A percentile compares a stretch with the other conserved stretches of the same genome.
Conservation (phyloP, 768 basidiomycete species). For the Phaeolepiota aurea region DNA sequence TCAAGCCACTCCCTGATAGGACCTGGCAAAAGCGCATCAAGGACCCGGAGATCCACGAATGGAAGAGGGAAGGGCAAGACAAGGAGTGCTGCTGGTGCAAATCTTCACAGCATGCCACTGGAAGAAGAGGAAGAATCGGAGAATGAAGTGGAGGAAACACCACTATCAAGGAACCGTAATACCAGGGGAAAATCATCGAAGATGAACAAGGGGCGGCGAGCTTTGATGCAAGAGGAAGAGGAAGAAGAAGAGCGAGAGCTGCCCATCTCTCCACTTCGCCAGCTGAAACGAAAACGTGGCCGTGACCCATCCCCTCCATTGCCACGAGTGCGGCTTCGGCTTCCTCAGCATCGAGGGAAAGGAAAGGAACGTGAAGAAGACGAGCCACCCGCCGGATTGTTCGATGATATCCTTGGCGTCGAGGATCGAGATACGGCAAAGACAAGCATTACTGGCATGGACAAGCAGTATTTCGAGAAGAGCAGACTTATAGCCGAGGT, state of each 20-base stretch:
- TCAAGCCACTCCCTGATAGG: slow-evolving; percentile 19
- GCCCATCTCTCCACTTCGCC: slow-evolving; percentile 17
- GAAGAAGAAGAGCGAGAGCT: slow-evolving; percentile 50
- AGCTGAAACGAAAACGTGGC: slow-evolving; percentile 38
- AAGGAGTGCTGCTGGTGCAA: slow-evolving; percentile 7
- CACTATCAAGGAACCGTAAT: background rate
- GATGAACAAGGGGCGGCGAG: slow-evolving; percentile 20
- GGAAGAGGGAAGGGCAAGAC: slow-evolving; percentile 18
- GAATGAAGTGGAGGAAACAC: slow-evolving; percentile 18
- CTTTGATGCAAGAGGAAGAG: slow-evolving; percentile 42
- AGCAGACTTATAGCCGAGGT: slow-evolving; percentile 74
- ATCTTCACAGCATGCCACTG: slow-evolving; percentile 24
- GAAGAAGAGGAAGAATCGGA: slow-evolving; percentile 42
- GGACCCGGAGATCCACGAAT: slow-evolving; percentile 7
- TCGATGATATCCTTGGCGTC: slow-evolving; percentile 71
- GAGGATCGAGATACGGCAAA: slow-evolving; percentile 67
- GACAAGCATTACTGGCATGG: slow-evolving; percentile 50
- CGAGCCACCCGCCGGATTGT: slow-evolving; percentile 48
- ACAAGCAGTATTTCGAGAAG: slow-evolving; percentile 67
- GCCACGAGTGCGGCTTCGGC: slow-evolving; percentile 42
- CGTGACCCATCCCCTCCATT: slow-evolving; percentile 30
- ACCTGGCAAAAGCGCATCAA: slow-evolving; percentile 5
- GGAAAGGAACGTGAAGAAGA: slow-evolving; percentile 66
- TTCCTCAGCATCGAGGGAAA: slow-evolving; percentile 52
- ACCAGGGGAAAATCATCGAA: background rate